Evolutionary conservation across 768 basidiomycete species (phyloP).

Genomic region (Dictyophora rubrovolvata): DNA sequence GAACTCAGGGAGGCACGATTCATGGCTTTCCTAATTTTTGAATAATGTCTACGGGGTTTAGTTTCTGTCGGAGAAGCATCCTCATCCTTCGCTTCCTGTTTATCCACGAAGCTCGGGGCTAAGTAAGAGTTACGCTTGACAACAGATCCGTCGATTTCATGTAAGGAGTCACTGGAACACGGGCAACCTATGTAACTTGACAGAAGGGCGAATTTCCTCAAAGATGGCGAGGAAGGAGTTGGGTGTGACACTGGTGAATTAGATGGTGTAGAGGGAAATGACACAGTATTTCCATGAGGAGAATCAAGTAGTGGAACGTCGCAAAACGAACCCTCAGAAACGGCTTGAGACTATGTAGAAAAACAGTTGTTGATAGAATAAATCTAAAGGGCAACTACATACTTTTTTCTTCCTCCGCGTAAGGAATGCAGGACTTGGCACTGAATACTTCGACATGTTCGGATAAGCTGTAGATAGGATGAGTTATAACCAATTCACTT

Average conservation of each 20-base stretch:
- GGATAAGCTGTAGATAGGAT: neutral
- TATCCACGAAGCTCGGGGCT: neutral
- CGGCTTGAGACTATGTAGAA: neutral
- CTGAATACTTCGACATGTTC: neutral
- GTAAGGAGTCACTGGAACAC: neutral
- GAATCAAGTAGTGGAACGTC: neutral
- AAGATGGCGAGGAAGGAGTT: neutral
- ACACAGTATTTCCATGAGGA: neutral
- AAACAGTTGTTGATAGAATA: neutral
- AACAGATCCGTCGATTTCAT: neutral
- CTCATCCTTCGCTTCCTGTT: neutral
- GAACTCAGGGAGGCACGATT: neutral
- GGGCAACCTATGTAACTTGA: neutral
- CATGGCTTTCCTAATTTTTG: neutral
- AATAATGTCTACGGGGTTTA: neutral
- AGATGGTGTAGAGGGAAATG: neutral
- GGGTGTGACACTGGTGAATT: neutral
- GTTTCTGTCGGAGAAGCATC: neutral
- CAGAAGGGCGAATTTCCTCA: neutral
- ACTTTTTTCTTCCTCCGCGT: neutral
- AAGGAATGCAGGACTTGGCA: neutral
- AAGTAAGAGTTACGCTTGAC: neutral
- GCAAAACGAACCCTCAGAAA: neutral
- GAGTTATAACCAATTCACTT: no score
- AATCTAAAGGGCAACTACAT: neutral